These are phyloP conservation scores for Pseudohyphozyma bogoriensis DNA, from an alignment of 768 basidiomycete genomes.

Conservation along the genomic window DNA sequence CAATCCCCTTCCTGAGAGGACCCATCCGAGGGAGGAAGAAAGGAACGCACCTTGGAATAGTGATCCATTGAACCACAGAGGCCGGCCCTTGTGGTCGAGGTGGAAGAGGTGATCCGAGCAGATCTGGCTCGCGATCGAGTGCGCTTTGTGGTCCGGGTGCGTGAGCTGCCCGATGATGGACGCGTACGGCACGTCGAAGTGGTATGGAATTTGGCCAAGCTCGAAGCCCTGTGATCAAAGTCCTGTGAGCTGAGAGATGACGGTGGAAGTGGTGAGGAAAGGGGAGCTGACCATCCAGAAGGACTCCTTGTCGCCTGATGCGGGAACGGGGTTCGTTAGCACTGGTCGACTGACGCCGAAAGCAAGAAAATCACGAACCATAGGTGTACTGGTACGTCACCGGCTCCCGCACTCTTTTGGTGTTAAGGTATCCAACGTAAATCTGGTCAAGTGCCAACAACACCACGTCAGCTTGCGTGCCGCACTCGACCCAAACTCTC, in stretches of 20 bases:
- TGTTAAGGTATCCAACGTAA: too few relatives aligned
- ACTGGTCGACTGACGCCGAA: background rate
- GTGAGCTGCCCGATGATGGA: constrained; percentile 28
- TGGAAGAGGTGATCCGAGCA: background rate
- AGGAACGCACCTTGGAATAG: too few relatives aligned
- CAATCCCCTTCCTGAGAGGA: too few relatives aligned
- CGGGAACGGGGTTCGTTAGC: too few relatives aligned
- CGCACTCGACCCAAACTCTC: too few relatives aligned
- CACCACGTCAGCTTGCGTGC: too few relatives aligned
- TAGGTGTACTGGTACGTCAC: constrained; percentile 29
- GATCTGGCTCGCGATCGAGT: constrained; percentile 19
- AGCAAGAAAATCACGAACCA: constrained; percentile 4
- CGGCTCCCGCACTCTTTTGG: constrained; percentile 18
- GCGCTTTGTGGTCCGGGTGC: constrained; percentile 15
- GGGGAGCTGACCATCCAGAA: constrained; percentile 25
- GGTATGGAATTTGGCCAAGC: constrained; percentile 1
- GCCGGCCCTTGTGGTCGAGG: background rate
- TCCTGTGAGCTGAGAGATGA: background rate
- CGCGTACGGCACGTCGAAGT: background rate
- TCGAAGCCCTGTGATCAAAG: constrained; percentile 9
- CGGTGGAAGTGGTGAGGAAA: background rate
- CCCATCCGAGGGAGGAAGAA: too few relatives aligned
- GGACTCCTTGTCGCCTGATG: constrained; percentile 24
- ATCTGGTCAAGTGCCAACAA: too few relatives aligned
- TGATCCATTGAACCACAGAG: background rate